Evolutionary conservation across 2,329 filamentous ascomycete genomes (phyloP).

Genomic region (Fusarium lyarnte): DNA sequence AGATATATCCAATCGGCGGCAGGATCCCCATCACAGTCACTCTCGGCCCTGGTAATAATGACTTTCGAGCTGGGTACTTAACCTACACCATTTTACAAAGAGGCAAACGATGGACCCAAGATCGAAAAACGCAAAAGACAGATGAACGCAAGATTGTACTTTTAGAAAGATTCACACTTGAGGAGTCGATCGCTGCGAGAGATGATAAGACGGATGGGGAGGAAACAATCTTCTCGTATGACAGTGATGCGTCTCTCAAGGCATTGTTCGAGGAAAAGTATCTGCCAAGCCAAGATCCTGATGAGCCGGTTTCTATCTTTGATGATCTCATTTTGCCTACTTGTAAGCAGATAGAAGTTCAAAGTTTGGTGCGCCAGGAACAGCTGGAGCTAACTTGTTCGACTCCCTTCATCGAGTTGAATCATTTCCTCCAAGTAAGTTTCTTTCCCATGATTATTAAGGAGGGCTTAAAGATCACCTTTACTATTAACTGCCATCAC

Average conservation of each 20-base stretch:
- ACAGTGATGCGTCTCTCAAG: neutral
- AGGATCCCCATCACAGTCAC: neutral
- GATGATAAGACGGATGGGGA: fast-evolving
- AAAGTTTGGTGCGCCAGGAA: too few species aligned
- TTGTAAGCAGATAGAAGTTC: neutral
- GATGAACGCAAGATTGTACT: neutral
- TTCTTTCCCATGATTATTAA: too few species aligned
- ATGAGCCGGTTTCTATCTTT: neutral
- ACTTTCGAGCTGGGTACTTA: neutral
- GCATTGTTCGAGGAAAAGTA: neutral
- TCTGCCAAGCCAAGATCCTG: neutral
- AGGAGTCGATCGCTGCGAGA: fast-evolving
- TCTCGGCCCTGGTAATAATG: neutral
- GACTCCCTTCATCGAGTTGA: neutral
- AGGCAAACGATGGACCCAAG: neutral
- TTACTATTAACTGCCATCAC: too few species aligned
- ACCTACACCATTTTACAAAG: neutral
- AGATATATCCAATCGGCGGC: neutral
- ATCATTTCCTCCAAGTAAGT: neutral
- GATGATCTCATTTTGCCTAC: neutral
- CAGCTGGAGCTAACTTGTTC: fast-evolving
- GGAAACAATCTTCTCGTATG: neutral
- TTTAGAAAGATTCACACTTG: neutral
- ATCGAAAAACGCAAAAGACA: neutral
- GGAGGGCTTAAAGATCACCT: fast-evolving